Percentiles rank a stretch among this genome's conserved stretches.
Conservation (phyloP, 345 rosid genomes). For the Carallia pectinifolia region DNA sequence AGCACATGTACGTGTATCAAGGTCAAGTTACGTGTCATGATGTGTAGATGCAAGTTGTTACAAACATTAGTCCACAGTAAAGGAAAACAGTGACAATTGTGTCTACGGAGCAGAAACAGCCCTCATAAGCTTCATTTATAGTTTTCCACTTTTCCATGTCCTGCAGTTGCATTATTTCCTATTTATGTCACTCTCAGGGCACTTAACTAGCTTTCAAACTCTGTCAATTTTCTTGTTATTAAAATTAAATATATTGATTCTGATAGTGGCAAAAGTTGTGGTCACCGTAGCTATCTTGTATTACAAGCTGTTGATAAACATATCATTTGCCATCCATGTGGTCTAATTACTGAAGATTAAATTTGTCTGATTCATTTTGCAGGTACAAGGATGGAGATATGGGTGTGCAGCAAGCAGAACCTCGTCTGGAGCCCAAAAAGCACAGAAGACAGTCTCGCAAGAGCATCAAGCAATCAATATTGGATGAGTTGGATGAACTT, state of each 20-base stretch:
- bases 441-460: constrained; percentile 79
- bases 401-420: constrained; percentile 87
- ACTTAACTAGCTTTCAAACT: too few species aligned
- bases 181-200: too few species aligned
- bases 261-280: too few species aligned
- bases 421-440: constrained; percentile 73
- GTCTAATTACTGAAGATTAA: background rate
- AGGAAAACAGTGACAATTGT: background rate
- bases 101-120: background rate
- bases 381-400: constrained; percentile 75
- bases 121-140: background rate
- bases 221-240: too few species aligned
- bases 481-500: constrained; percentile 52
- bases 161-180: too few species aligned
- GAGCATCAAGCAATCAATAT: constrained; percentile 64
- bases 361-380: constrained; percentile 3
- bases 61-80: background rate
- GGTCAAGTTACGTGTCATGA: too few species aligned
- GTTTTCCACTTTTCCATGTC: background rate
- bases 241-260: too few species aligned
- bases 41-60: background rate
- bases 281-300: too few species aligned
- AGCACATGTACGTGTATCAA: background rate
- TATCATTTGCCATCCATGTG: background rate
- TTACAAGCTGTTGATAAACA: background rate